Base-by-base conservation (phyloP, 2,329 filamentous ascomycete species). In the Ophiocordyceps camponoti-rufipedis region DNA sequence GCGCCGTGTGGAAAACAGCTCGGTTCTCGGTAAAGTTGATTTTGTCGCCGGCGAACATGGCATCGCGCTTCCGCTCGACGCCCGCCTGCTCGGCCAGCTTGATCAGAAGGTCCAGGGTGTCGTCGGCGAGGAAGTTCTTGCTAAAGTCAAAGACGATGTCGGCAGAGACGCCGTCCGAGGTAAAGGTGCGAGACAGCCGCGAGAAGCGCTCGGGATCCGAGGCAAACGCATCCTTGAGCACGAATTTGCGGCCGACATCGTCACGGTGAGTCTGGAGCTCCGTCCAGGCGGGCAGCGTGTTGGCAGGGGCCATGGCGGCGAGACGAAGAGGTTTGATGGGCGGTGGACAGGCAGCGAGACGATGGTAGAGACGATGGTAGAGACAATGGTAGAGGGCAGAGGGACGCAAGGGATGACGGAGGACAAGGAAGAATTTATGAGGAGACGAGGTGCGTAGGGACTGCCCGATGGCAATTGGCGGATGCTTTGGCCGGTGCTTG, bases 1-100 rank as follows among this genome's bases (percentile, higher is more conserved):
- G 75, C 43, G 91, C 91, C 54, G 85, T 77, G 69, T 98, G 91
- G 71, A 94, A 94, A 53, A 98, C 91, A 53, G 91, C 91, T 52
- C 91, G 82, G 61, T 89, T 73, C 73, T 98, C 91, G 49, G 91
- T 98, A 70, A 95, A 95, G 77, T 98, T 98, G 74, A 98, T 96
- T 75, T 93, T 89, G 61, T 96, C 85, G 55, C 91, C 91, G 48
- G 79, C 80, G 68, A 98, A 98, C 88, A 98, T 94, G 60, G 81
- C 80, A 77, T 98, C 89, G 52, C 91, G 83, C 62, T 95, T 85
- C 71, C 93, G 76, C 72, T 94, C 88, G 38, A 98, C 66, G 54
- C 82, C 81, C 52, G 89, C 87, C 69, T 96, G 84, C 67, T 88
- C 81, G 51, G 91, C 91, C 28, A 98, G 79, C 70, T 94, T 81